Evolutionary conservation across 2,329 filamentous ascomycete genomes (phyloP).

Genomic region (Colletotrichum sp.): DNA sequence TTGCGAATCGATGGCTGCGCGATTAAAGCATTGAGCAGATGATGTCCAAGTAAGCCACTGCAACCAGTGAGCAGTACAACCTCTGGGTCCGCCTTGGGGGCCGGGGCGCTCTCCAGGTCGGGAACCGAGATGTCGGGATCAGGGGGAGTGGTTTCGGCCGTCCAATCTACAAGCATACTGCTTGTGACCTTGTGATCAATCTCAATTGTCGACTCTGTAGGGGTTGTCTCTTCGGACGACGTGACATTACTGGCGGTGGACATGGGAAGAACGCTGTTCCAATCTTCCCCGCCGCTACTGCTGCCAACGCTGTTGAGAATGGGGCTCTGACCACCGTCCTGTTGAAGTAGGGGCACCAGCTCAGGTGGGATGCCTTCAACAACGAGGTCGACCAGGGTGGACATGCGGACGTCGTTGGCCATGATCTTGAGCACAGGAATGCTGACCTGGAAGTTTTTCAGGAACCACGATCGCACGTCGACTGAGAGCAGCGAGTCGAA

Average conservation of each 20-base stretch:
- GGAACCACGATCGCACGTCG: slow-evolving; percentile 51
- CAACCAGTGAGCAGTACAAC: background rate
- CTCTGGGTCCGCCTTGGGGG: background rate
- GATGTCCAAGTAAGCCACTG: background rate
- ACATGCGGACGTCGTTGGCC: background rate
- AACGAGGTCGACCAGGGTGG: background rate
- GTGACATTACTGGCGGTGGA: background rate
- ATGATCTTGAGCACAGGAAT: slow-evolving; percentile 42
- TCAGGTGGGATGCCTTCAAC: background rate
- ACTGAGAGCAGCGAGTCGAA: slow-evolving; percentile 30
- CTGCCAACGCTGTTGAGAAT: background rate
- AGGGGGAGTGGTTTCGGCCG: background rate
- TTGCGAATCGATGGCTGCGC: background rate
- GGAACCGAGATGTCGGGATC: background rate
- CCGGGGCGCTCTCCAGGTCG: background rate
- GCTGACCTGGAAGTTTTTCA: slow-evolving; percentile 46
- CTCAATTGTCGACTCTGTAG: background rate
- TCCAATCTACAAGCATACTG: background rate
- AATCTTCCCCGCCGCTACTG: slow-evolving; percentile 25
- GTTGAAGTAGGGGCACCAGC: background rate
- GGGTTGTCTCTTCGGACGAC: background rate
- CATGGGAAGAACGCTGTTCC: background rate
- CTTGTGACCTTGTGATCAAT: background rate
- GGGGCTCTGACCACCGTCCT: background rate
- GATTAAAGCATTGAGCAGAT: background rate